Percentiles rank a stretch among this genome's conserved stretches.
phyloP scores from a whole-genome alignment of 257 asterid species.

The Capsicum pubescens region DNA sequence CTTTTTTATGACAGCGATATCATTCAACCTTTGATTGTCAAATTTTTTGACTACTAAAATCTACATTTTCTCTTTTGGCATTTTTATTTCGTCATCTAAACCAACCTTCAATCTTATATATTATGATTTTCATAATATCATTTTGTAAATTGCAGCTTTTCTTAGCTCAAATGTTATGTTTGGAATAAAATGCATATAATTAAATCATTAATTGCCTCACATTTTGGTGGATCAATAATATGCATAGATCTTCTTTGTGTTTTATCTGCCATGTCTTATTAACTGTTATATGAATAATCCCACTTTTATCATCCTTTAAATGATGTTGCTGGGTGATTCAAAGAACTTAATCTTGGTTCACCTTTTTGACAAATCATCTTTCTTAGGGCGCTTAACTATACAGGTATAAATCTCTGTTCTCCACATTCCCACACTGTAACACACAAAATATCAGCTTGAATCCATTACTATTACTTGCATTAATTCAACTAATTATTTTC shows the following conservation, averaged over 20 bases:
- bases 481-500: background rate
- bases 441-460: background rate
- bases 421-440: background rate
- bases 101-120: background rate
- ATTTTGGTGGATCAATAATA: background rate
- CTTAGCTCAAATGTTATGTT: background rate
- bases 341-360: constrained; percentile 80
- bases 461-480: background rate
- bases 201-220: background rate
- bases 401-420: constrained; percentile 52
- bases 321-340: constrained; percentile 65
- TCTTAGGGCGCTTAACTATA: constrained; percentile 78
- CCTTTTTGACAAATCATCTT: constrained; percentile 93
- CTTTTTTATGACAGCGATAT: no score
- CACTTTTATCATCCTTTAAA: background rate
- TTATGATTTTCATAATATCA: background rate
- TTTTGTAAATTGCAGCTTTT: background rate
- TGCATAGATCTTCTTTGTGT: background rate
- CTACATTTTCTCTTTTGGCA: background rate
- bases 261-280: background rate
- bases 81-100: background rate
- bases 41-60: background rate
- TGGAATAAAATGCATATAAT: background rate
- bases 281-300: background rate
- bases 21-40: background rate